Evolutionary conservation across 345 rosid genomes (phyloP), one percentile per base, ranked within the genome.

Genomic region (Gossypium australe): DNA sequence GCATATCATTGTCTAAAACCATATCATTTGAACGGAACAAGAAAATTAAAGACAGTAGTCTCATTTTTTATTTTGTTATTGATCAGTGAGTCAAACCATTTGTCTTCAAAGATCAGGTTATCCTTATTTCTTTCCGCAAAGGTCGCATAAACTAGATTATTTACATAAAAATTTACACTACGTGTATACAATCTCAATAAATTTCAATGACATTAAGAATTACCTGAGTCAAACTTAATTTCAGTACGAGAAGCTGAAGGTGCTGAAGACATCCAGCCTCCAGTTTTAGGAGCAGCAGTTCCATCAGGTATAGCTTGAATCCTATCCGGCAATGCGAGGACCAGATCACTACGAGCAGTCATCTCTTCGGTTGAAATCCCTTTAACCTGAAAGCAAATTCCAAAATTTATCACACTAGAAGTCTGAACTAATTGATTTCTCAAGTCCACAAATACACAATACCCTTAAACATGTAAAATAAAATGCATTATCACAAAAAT

Each of bases 171-270:
- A 5, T 34, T 34, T 34, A 5, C 7, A 34, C 41, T 5, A 34
- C 41, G 41, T 29, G 17, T 48, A 45, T 29, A 20, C 12, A 60
- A 52, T 34, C 65, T 59, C 62, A 76, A 61, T 10, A 70, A 70
- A 57, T 27, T 68, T 64, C 9, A 62, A 53, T 18, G 52, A 52
- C 18, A 4, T 49, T 18, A 76, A 13, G 67, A 55, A 70, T 78
- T 70, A 95, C 99, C 97, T 84, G 97, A 96, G 84, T 93, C 99
- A 84, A 96, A 89, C 84, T 89, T 93, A 74, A 96, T 91, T 79
- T 86, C 97, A 20, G 97, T 62, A 24, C 91, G 93, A 75, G 94
- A 78, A 52, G 95, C 90, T 14, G 97, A 85, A 48, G 87, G 69
- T 59, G 86, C 88, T 27, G 98, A 85, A 38, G 87, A 73, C 49